A percentile compares a stretch with the other conserved stretches of the same genome.
These are phyloP conservation scores for Musa troglodytarum DNA, from an alignment of 176 grass and related monocot genomes.

Conservation along the genomic window DNA sequence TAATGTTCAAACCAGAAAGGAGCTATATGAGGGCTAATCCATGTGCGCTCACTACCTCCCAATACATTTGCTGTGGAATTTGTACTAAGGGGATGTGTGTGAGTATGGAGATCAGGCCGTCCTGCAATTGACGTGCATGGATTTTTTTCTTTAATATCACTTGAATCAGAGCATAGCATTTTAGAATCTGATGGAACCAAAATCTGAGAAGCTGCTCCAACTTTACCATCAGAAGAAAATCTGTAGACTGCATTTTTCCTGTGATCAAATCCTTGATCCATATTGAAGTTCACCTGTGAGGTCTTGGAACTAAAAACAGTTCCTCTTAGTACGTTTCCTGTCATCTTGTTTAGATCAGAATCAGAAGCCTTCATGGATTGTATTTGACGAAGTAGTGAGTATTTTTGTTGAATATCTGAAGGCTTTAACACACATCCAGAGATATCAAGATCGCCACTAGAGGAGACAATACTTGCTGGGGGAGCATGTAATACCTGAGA, in stretches of 20 bases:
- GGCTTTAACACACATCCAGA: constrained; percentile 41
- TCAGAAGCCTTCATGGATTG: constrained; percentile 54
- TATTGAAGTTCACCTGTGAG: constrained; percentile 51
- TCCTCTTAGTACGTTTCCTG: constrained; percentile 50
- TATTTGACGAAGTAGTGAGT: constrained; percentile 74
- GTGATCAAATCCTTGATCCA: constrained; percentile 49
- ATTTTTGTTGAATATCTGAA: constrained; percentile 64
- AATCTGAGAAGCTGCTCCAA: constrained; percentile 29
- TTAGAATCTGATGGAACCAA: constrained; percentile 31
- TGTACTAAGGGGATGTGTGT: neutral
- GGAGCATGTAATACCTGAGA: constrained; percentile 39
- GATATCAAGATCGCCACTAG: constrained; percentile 32
- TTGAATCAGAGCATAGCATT: constrained; percentile 22
- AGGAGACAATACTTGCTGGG: constrained; percentile 22
- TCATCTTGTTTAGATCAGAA: constrained; percentile 42
- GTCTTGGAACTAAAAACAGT: constrained; percentile 46
- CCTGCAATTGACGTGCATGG: neutral
- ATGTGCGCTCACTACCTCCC: constrained; percentile 1
- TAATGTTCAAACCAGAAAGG: constrained; percentile 21
- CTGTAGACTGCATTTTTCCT: constrained; percentile 32
- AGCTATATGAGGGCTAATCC: constrained; percentile 20
- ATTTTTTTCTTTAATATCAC: constrained; percentile 22
- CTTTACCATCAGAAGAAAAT: constrained; percentile 39
- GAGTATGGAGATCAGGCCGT: neutral
- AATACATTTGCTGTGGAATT: constrained; percentile 9